These are phyloP conservation scores for Pinus albicaulis DNA, from an alignment of 75 land plant species.

Conservation along the genomic window DNA sequence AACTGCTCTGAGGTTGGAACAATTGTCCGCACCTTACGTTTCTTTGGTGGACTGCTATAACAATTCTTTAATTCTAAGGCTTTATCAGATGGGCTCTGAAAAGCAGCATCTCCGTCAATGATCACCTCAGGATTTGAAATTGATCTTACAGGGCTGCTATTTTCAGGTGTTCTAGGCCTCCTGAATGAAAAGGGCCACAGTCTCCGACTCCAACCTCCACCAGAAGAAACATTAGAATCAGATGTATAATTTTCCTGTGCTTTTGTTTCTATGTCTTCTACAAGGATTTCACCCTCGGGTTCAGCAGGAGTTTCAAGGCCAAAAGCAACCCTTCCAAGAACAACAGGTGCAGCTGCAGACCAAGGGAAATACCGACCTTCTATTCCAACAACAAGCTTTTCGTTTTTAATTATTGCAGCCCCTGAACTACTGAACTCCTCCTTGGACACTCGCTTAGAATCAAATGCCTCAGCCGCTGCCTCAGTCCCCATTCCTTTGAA, in stretches of 20 bases:
- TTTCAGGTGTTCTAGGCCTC: constrained; percentile 60
- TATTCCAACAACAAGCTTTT: constrained; percentile 33
- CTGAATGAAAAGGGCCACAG: constrained; percentile 90
- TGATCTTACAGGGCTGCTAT: constrained; percentile 39
- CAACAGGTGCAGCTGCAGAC: constrained; percentile 27
- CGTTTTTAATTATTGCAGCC: constrained; percentile 29
- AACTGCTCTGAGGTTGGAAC: constrained; percentile 84
- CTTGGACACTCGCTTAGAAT: constrained; percentile 18
- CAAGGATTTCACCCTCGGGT: constrained; percentile 29
- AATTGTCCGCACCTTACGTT: constrained; percentile 54
- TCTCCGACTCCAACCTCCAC: constrained; percentile 91
- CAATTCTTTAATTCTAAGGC: constrained; percentile 15
- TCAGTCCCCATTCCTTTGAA: constrained; percentile 40
- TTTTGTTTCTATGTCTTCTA: constrained; percentile 25
- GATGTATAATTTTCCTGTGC: constrained; percentile 21
- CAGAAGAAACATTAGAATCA: constrained; percentile 28
- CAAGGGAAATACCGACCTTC: constrained; percentile 32
- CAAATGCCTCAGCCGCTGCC: constrained; percentile 34
- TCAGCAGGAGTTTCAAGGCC: constrained; percentile 21
- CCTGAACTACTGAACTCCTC: constrained; percentile 31
- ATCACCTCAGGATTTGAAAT: constrained; percentile 65
- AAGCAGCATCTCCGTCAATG: constrained; percentile 51
- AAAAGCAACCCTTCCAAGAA: constrained; percentile 37
- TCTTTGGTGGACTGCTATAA: constrained; percentile 34
- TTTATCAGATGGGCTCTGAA: constrained; percentile 32